Percentiles rank a stretch among this genome's conserved stretches.
Conservation (phyloP, 768 basidiomycete genomes). For the Hortiboletus flavorubellus region DNA sequence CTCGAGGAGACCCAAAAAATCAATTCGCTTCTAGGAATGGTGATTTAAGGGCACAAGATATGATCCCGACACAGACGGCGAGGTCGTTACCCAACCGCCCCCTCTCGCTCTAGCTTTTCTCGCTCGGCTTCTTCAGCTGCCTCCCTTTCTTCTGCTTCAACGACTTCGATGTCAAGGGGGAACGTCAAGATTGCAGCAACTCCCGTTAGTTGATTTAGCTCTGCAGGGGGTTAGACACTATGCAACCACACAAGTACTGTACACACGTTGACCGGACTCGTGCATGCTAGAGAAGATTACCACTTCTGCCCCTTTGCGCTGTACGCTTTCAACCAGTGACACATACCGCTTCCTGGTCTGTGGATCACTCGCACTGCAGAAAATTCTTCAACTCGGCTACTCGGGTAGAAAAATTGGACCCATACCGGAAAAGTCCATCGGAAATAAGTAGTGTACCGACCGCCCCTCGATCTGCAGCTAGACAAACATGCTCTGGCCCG, state of each 20-base stretch:
- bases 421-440: slow-evolving; percentile 88
- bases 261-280: slow-evolving; percentile 94
- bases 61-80: background rate
- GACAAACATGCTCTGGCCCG: slow-evolving; percentile 88
- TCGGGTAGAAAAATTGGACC: background rate
- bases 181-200: slow-evolving; percentile 95
- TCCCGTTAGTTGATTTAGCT: slow-evolving; percentile 94
- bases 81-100: slow-evolving; percentile 1
- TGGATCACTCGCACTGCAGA: slow-evolving; percentile 73
- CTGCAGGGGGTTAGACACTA: slow-evolving; percentile 39
- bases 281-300: slow-evolving; percentile 99
- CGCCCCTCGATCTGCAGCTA: slow-evolving; percentile 91
- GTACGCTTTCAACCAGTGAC: slow-evolving; percentile 81
- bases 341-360: slow-evolving; percentile 80
- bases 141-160: slow-evolving; percentile 88
- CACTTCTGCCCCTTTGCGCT: slow-evolving; percentile 86
- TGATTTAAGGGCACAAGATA: background rate
- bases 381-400: background rate
- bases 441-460: slow-evolving; percentile 93
- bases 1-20: background rate
- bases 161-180: slow-evolving; percentile 92
- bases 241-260: background rate
- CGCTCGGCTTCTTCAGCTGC: slow-evolving; percentile 46
- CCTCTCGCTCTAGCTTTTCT: slow-evolving; percentile 12
- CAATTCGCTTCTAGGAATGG: background rate